These are phyloP conservation scores for Entomortierella parvispora DNA, from an alignment of 192 early-diverging fungal genomes.

Conservation along the genomic window DNA sequence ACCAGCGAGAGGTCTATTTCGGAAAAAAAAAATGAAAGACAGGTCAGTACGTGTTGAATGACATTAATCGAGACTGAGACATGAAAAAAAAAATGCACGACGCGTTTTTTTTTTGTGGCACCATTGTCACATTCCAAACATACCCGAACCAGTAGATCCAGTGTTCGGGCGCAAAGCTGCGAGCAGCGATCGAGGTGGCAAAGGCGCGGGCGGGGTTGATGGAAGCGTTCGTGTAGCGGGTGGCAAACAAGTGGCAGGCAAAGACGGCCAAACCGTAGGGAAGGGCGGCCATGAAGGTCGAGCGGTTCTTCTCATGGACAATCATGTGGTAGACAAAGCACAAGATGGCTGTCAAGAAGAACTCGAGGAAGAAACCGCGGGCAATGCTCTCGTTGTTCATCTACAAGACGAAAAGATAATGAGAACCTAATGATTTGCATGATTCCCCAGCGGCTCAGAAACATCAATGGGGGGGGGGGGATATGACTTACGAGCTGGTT, in stretches of 20 bases:
- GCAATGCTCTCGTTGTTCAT: slow-evolving; percentile 25
- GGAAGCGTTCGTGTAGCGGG: slow-evolving; percentile 58
- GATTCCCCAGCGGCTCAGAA: too few species aligned
- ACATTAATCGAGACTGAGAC: background rate
- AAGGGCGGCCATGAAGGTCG: slow-evolving; percentile 40
- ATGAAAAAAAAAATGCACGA: background rate
- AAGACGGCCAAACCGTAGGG: slow-evolving; percentile 34
- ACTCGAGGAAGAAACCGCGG: slow-evolving; percentile 51
- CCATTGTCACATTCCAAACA: background rate
- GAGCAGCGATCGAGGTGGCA: slow-evolving; percentile 65
- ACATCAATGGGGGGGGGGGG: too few species aligned
- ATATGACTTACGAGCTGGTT: slow-evolving; percentile 24
- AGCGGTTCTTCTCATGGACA: slow-evolving; percentile 43
- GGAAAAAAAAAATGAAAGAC: background rate
- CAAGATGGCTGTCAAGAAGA: slow-evolving; percentile 37
- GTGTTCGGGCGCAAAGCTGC: slow-evolving; percentile 56
- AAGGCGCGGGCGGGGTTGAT: slow-evolving; percentile 80
- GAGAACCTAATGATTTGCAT: background rate
- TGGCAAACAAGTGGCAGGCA: slow-evolving; percentile 34
- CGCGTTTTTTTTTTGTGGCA: slow-evolving; percentile 5
- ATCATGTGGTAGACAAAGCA: slow-evolving; percentile 46
- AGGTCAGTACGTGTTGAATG: background rate
- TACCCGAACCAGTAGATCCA: slow-evolving; percentile 74
- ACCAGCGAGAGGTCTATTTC: slow-evolving; percentile 25
- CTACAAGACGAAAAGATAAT: background rate